Percentiles rank a stretch among this genome's conserved stretches.
phyloP scores from a whole-genome alignment of 331 rosid genomes.

The Saraca asoca region DNA sequence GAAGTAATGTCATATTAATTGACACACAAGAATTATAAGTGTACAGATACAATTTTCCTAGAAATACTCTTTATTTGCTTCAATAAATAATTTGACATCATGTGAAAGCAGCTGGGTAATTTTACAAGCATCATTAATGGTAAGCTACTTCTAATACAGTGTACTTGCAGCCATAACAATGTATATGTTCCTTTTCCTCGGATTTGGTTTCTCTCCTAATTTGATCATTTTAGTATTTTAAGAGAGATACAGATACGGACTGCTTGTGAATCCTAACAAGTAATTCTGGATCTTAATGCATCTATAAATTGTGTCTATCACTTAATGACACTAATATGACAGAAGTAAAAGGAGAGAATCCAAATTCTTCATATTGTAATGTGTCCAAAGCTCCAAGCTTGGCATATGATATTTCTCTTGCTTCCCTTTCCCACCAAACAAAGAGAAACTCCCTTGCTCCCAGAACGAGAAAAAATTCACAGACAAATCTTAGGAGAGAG shows the following conservation, averaged over 20 bases:
- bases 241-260: too few relatives aligned
- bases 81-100: neutral
- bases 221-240: too few relatives aligned
- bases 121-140: slow-evolving; percentile 28
- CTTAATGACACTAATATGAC: too few relatives aligned
- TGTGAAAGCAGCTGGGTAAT: slow-evolving; percentile 11
- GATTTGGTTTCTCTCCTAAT: too few relatives aligned
- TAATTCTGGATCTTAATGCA: too few relatives aligned
- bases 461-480: slow-evolving; percentile 12
- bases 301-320: too few relatives aligned
- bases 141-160: slow-evolving; percentile 28
- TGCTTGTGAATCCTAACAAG: too few relatives aligned
- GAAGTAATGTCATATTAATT: neutral
- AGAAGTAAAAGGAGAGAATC: too few relatives aligned
- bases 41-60: slow-evolving; percentile 20
- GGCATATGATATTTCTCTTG: neutral
- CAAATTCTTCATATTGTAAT: neutral
- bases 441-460: neutral
- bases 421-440: neutral
- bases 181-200: slow-evolving; percentile 9
- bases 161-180: slow-evolving; percentile 23
- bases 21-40: neutral
- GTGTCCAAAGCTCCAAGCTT: slow-evolving; percentile 13
- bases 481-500: slow-evolving; percentile 5
- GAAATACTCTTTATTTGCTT: neutral